Percentiles rank a stretch among this genome's conserved stretches.
These are phyloP conservation scores for Penicillium psychrofluorescens DNA, from an alignment of 495 filamentous ascomycete genomes.

Conservation along the genomic window DNA sequence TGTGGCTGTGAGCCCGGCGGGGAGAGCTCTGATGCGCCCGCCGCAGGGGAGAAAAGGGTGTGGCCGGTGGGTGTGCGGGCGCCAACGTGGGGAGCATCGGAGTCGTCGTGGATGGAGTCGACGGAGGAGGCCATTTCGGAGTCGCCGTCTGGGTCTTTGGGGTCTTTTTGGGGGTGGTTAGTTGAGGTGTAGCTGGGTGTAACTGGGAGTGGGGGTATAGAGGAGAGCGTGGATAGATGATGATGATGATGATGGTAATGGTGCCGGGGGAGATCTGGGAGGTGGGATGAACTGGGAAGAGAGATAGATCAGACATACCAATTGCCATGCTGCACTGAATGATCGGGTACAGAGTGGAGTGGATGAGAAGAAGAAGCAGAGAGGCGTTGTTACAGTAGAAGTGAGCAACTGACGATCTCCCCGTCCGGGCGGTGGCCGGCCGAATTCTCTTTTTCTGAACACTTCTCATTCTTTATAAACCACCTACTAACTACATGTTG, in stretches of 20 bases:
- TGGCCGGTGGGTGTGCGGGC: slow-evolving; percentile 29
- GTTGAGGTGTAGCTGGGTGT: not conserved
- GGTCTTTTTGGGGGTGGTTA: slow-evolving; percentile 6
- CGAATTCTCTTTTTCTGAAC: slow-evolving; percentile 18
- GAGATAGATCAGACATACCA: slow-evolving; percentile 9
- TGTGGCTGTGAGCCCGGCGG: slow-evolving; percentile 47
- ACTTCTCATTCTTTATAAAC: slow-evolving; percentile 4
- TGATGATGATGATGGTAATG: not conserved
- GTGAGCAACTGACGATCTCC: slow-evolving; percentile 9
- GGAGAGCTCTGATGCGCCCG: slow-evolving; percentile 37
- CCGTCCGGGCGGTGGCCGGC: slow-evolving; percentile 19
- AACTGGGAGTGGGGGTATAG: not conserved
- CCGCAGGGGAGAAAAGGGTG: slow-evolving; percentile 10
- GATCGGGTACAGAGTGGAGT: not conserved
- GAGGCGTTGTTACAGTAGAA: not conserved
- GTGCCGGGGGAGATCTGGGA: not conserved
- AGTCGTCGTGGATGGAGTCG: slow-evolving; percentile 28
- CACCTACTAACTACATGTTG: not conserved
- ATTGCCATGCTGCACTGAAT: slow-evolving; percentile 10
- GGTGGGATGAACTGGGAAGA: not conserved
- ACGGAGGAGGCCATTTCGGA: slow-evolving; percentile 51
- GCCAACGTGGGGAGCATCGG: slow-evolving; percentile 23
- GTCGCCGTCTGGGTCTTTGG: slow-evolving; percentile 46
- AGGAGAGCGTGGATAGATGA: not conserved
- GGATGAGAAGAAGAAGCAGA: not conserved